Evolutionary conservation across 805 yeast species (phyloP).

Genomic region (Ogataea pini): DNA sequence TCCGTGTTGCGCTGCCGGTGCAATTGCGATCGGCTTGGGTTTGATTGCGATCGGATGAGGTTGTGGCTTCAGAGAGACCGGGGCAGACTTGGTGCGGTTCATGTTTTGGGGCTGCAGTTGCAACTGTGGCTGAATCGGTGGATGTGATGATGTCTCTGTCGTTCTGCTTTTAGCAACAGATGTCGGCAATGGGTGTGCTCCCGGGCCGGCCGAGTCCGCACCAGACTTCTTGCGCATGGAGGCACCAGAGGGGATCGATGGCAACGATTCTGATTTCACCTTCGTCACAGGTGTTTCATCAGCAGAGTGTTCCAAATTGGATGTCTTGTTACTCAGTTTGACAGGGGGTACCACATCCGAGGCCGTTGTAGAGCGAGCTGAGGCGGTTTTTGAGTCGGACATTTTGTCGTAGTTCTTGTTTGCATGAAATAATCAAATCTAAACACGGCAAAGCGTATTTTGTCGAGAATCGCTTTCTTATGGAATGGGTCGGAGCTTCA

Average conservation of each 20-base stretch:
- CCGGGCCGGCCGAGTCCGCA: not conserved
- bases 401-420: not conserved
- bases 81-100: constrained; percentile 16
- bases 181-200: too few relatives aligned
- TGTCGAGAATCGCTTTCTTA: not conserved
- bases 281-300: not conserved
- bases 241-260: not conserved
- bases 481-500: constrained; percentile 6
- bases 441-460: not conserved
- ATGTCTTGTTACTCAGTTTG: not conserved
- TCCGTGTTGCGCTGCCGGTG: constrained; percentile 20
- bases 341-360: constrained; percentile 3
- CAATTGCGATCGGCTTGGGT: constrained; percentile 31
- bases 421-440: not conserved
- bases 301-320: not conserved
- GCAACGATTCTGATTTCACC: not conserved
- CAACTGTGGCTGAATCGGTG: not conserved
- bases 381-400: not conserved
- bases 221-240: not conserved
- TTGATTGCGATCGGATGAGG: constrained; percentile 35
- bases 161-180: not conserved
- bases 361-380: not conserved
- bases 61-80: constrained; percentile 12
- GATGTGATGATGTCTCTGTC: not conserved
- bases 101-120: constrained; percentile 6